These are phyloP conservation scores for Malus hybrid DNA, from an alignment of 331 rosid species.

Conservation along the genomic window DNA sequence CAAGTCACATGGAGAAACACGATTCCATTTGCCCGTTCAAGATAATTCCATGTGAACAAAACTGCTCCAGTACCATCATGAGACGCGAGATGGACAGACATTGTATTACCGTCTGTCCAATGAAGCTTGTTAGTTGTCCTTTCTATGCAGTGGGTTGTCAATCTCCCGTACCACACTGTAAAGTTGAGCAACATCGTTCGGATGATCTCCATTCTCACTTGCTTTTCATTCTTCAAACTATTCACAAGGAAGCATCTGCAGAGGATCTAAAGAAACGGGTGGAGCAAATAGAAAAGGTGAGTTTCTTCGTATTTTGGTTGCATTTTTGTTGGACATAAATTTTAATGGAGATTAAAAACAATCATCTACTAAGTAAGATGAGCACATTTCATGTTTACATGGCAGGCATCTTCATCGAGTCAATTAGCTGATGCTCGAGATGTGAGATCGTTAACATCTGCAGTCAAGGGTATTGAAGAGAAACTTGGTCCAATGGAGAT, in stretches of 20 bases:
- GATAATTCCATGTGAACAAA: constrained; percentile 74
- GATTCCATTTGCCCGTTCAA: constrained; percentile 71
- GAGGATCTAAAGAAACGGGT: constrained; percentile 44
- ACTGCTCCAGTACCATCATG: constrained; percentile 50
- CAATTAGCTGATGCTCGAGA: constrained; percentile 27
- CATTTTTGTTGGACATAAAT: too few species aligned
- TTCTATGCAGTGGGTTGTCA: constrained; percentile 71
- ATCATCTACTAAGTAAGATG: neutral
- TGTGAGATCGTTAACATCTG: constrained; percentile 28
- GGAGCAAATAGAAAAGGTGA: constrained; percentile 54
- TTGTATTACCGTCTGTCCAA: constrained; percentile 78
- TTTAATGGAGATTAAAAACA: too few species aligned
- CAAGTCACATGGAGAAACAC: constrained; percentile 46
- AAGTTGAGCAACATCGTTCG: constrained; percentile 46
- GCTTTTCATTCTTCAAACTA: constrained; percentile 40
- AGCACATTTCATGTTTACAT: neutral
- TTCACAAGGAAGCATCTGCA: constrained; percentile 46
- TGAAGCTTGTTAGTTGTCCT: constrained; percentile 87
- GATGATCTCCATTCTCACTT: constrained; percentile 48
- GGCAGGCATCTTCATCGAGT: constrained; percentile 20
- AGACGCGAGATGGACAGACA: constrained; percentile 92
- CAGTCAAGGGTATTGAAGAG: constrained; percentile 30
- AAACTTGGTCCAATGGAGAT: constrained; percentile 27
- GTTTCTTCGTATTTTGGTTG: constrained; percentile 4
- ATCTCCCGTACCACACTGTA: constrained; percentile 43